A percentile compares a stretch with the other conserved stretches of the same genome.
These are phyloP conservation scores for Phytophthora megakarya DNA, from an alignment of 352 stramenopile species.

Conservation along the genomic window DNA sequence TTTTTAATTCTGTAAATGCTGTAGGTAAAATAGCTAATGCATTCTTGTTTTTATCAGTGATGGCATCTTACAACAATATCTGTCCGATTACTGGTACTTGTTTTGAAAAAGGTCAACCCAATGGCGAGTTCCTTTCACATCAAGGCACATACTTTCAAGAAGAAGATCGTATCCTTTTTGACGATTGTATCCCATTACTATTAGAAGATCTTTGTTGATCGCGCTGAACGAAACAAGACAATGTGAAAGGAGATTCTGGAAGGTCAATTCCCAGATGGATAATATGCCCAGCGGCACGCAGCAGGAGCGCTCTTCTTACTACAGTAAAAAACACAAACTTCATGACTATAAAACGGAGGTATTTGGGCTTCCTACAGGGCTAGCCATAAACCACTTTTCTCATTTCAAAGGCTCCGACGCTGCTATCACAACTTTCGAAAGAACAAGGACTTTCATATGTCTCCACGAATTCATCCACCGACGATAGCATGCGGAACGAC, in stretches of 20 bases:
- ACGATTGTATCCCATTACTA: not conserved
- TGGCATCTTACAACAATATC: too few species aligned
- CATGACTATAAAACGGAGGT: conserved; percentile 9
- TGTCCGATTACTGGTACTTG: too few species aligned
- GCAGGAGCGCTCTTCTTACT: too few species aligned
- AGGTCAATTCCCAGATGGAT: not conserved
- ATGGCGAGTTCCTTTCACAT: too few species aligned
- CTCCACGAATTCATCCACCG: not conserved
- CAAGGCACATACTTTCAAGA: not conserved
- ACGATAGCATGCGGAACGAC: not conserved
- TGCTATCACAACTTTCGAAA: conserved; percentile 6
- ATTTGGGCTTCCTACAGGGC: conserved; percentile 3
- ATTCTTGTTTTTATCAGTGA: too few species aligned
- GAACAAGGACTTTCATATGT: conserved; percentile 7
- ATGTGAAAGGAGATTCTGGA: not conserved
- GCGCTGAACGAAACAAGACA: not conserved
- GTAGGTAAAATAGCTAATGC: too few species aligned
- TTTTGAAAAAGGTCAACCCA: too few species aligned
- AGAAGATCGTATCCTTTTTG: not conserved
- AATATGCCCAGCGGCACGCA: conserved; percentile 4
- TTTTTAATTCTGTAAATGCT: too few species aligned
- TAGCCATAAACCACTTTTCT: not conserved
- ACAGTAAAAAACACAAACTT: conserved; percentile 11
- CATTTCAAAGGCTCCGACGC: not conserved
- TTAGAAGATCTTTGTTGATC: not conserved